These are phyloP conservation scores for Canna indica DNA, from an alignment of 176 grass and related monocot genomes.

Conservation along the genomic window DNA sequence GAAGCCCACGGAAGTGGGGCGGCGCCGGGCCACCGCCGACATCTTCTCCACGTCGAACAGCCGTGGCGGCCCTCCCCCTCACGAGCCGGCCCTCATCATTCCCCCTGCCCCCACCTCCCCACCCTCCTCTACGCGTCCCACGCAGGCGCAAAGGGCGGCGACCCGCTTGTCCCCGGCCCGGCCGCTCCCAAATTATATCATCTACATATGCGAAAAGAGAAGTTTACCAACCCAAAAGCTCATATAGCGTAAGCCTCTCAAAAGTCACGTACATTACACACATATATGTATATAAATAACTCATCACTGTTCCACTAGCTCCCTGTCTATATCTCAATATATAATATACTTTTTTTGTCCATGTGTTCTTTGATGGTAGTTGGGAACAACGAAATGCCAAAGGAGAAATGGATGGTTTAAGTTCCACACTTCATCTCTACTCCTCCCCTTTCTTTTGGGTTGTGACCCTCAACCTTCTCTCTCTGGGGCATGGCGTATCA, in stretches of 20 bases:
- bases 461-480: too few species aligned
- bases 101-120: neutral
- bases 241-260: neutral
- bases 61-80: too few species aligned
- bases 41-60: conserved; percentile 7
- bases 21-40: neutral
- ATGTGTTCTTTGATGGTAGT: neutral
- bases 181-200: too few species aligned
- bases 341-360: neutral
- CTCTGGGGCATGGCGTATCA: conserved; percentile 11
- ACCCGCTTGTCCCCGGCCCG: neutral
- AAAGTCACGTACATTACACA: too few species aligned
- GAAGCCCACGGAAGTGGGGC: conserved; percentile 5
- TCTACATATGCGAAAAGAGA: conserved; percentile 1
- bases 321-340: neutral
- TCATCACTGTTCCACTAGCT: neutral
- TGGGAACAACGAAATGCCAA: neutral
- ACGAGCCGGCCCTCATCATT: too few species aligned
- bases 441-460: too few species aligned
- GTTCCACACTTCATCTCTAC: conserved; percentile 3
- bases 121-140: conserved; percentile 23
- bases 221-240: neutral
- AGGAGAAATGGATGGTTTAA: neutral
- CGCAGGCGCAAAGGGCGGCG: conserved; percentile 12
- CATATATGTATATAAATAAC: too few species aligned